Evolutionary conservation across 148 eudicot genomes (phyloP).

Genomic region (Camellia granthamiana): DNA sequence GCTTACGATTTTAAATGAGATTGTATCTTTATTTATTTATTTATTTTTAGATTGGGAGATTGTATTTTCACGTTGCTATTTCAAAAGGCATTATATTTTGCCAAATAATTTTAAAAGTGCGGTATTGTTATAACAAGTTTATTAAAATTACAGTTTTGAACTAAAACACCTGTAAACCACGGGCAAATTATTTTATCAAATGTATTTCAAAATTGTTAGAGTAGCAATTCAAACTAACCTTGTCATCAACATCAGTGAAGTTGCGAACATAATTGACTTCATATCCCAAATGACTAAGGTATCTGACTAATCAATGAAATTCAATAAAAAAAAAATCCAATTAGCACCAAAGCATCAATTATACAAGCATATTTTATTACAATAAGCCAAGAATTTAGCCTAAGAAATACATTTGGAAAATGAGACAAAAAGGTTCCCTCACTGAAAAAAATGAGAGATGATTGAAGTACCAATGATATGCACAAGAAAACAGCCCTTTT

Average conservation of each 20-base stretch:
- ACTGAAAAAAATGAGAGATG: neutral
- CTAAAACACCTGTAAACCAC: no score
- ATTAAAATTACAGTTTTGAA: no score
- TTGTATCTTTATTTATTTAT: no score
- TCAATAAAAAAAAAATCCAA: conserved; percentile 10
- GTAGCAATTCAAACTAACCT: conserved; percentile 42
- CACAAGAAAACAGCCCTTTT: neutral
- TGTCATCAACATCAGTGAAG: conserved; percentile 98
- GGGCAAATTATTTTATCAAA: no score
- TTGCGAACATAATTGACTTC: conserved; percentile 92
- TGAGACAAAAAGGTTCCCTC: neutral
- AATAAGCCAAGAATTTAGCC: neutral
- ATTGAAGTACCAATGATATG: neutral
- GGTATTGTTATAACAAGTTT: no score
- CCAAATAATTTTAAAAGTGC: no score
- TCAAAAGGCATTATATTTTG: no score
- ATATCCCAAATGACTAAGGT: conserved; percentile 71
- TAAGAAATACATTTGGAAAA: neutral
- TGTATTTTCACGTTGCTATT: no score
- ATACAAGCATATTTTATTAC: neutral
- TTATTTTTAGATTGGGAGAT: no score
- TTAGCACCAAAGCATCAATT: conserved; percentile 12
- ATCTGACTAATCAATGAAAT: conserved; percentile 60
- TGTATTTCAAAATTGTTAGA: neutral
- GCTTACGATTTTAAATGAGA: no score